Percentiles rank a stretch among this genome's conserved stretches.
phyloP scores from a whole-genome alignment of 129 eudicot genomes.

The Apium graveolens region DNA sequence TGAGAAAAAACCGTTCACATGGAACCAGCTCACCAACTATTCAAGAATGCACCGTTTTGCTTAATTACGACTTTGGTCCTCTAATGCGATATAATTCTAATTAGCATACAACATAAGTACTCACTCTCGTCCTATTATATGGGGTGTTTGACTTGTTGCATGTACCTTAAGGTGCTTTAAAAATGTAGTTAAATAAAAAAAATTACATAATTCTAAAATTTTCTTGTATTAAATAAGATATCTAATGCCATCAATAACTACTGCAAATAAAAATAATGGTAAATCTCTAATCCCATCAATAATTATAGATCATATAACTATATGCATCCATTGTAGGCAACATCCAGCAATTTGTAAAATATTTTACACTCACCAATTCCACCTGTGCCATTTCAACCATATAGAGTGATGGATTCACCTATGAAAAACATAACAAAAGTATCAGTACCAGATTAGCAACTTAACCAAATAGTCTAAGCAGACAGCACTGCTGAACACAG shows the following conservation, averaged over 20 bases:
- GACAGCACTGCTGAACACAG: neutral
- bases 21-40: neutral
- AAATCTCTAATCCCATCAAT: neutral
- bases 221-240: neutral
- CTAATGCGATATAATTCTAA: neutral
- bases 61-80: neutral
- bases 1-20: neutral
- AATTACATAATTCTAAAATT: neutral
- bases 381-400: conserved; percentile 82
- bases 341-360: neutral
- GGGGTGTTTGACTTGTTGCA: neutral
- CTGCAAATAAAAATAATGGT: neutral
- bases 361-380: conserved; percentile 44
- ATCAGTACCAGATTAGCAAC: neutral
- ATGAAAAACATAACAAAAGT: conserved; percentile 18
- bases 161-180: neutral
- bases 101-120: neutral
- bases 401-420: conserved; percentile 72
- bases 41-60: neutral
- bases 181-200: neutral
- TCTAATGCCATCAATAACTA: neutral
- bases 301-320: neutral
- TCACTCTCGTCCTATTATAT: neutral
- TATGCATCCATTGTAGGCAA: neutral
- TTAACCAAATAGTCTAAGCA: neutral